Percentiles rank a stretch among this genome's conserved stretches.
Conservation (phyloP, 2,329 filamentous ascomycete genomes). For the Phoma herbarum region DNA sequence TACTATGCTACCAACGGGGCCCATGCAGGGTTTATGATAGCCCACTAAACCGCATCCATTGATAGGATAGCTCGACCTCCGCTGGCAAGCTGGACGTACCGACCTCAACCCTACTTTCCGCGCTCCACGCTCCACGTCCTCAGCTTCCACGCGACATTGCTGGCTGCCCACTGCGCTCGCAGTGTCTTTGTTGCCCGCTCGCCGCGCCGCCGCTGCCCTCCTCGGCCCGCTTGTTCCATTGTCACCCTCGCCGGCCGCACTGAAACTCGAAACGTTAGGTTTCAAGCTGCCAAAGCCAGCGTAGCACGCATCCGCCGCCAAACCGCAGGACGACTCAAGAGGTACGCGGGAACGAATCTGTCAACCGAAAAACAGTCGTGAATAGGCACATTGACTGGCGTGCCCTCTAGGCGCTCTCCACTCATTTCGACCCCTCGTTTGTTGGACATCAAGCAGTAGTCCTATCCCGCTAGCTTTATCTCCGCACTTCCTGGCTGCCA, state of each 20-base stretch:
- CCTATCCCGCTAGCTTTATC: conserved; percentile 33
- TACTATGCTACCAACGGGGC: conserved; percentile 31
- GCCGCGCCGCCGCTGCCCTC: conserved; percentile 23
- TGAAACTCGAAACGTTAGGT: conserved; percentile 51
- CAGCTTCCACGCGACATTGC: conserved; percentile 26
- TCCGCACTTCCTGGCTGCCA: conserved; percentile 31
- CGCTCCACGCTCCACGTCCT: conserved; percentile 27
- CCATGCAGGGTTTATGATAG: conserved; percentile 32
- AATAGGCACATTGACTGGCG: conserved; percentile 40
- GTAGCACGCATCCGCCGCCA: conserved; percentile 47
- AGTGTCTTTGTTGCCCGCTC: conserved; percentile 31
- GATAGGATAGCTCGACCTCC: conserved; percentile 32
- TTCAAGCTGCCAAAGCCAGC: conserved; percentile 48
- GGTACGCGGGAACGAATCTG: conserved; percentile 41
- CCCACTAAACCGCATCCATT: conserved; percentile 29
- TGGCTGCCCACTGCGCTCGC: conserved; percentile 35
- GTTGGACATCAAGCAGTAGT: conserved; percentile 45
- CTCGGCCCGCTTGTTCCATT: conserved; percentile 33
- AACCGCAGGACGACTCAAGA: conserved; percentile 40
- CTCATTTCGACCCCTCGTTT: conserved; percentile 49
- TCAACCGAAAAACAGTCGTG: conserved; percentile 32
- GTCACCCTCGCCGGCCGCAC: conserved; percentile 37
- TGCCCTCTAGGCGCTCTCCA: conserved; percentile 40
- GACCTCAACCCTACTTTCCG: conserved; percentile 31
- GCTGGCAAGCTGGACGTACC: conserved; percentile 28